Evolutionary conservation across 2,329 filamentous ascomycete genomes (phyloP), one percentile per base, ranked within the genome.

Genomic region (Aureobasidium sp.): DNA sequence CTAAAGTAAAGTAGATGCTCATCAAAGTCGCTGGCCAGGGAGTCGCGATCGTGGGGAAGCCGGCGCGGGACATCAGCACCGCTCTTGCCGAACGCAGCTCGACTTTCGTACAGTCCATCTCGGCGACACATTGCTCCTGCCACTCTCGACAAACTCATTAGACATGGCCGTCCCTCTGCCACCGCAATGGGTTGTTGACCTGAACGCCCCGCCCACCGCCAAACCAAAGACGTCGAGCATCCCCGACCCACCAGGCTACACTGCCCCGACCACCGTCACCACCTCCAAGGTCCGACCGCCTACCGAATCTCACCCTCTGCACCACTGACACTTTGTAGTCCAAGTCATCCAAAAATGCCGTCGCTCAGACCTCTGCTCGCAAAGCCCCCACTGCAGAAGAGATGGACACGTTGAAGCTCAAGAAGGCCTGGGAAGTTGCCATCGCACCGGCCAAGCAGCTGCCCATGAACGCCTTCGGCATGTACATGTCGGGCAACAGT

Each of bases 401-500:
- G 77, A 97, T 92, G 82, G 93, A 97, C 74, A 91, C 88, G 25
- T 81, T 99, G 66, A 97, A 97, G 81, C 80, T 99, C 70, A 99
- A 99, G 78, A 99, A 99, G 76, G 94, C 94, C 0, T 99, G 94
- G 94, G 94, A 99, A 76, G 84, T 99, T 48, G 93, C 94, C 45
- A 85, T 99, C 52, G 93, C 88, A 2, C 94, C 94, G 0, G 88
- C 94, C 65, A 99, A 99, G 80, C 87, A 88, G 73, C 82, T 99
- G 51, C 94, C 94, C 63, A 99, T 99, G 94, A 97, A 95, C 62
- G 92, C 88, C 66, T 93, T 99, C 74, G 97, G 97, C 87, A 97
- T 97, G 91, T 99, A 99, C 83, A 99, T 99, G 94, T 95, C 93
- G 36, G 94, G 94, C 71, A 99, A 97, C 79, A 91, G 90, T 65